Evolutionary conservation across 1,284 basidiomycete species (phyloP).

Genomic region (Flammula alnicola): DNA sequence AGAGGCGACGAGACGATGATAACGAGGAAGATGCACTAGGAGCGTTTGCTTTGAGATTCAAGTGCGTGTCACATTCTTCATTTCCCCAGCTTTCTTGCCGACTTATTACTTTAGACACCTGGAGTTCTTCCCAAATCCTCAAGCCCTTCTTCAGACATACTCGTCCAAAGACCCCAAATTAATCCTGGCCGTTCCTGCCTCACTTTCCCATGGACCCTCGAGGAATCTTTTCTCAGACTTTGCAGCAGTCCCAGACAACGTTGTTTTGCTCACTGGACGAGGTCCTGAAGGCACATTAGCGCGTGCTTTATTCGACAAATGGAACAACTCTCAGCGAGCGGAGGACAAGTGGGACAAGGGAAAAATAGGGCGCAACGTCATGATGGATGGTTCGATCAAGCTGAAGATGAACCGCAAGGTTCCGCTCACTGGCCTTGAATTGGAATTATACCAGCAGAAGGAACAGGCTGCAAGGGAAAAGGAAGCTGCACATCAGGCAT

Average conservation of each 20-base stretch:
- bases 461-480: constrained; percentile 85
- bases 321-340: constrained; percentile 81
- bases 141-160: constrained; percentile 80
- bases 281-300: constrained; percentile 84
- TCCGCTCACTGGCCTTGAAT: constrained; percentile 83
- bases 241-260: constrained; percentile 80
- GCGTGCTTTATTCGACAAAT: constrained; percentile 81
- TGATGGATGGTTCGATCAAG: constrained; percentile 72
- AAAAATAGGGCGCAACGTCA: constrained; percentile 82
- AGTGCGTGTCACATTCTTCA: constrained; percentile 45
- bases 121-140: constrained; percentile 86
- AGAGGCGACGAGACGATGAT: constrained; percentile 60
- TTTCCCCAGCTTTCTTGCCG: constrained; percentile 1
- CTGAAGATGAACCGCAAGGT: constrained; percentile 88
- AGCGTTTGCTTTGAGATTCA: constrained; percentile 77
- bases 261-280: constrained; percentile 80
- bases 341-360: constrained; percentile 88
- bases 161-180: constrained; percentile 90
- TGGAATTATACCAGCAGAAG: constrained; percentile 81
- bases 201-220: constrained; percentile 92
- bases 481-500: constrained; percentile 86
- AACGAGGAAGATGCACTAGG: constrained; percentile 76
- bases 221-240: constrained; percentile 86
- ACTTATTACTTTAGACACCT: constrained; percentile 64
- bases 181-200: constrained; percentile 91